Evolutionary conservation across 768 basidiomycete genomes (phyloP), one percentile per base, ranked within the genome.

Genomic region (Leucocoprinus leucothites): DNA sequence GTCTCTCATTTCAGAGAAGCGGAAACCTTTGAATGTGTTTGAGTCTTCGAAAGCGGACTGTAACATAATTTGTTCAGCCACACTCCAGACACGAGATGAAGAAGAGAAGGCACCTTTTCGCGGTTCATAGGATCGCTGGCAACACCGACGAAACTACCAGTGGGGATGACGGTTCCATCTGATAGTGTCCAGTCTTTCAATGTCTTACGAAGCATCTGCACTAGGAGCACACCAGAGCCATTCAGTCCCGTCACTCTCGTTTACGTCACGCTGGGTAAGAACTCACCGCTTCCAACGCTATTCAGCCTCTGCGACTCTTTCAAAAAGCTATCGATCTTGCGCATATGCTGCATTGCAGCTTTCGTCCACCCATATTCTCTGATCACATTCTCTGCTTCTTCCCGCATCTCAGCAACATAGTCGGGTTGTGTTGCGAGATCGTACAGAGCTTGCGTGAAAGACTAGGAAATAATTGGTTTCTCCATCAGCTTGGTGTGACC

Each of bases 301-400:
- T 62, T 61, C 9, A 73, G 22, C 7, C 76, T 61, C 56, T 69
- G 67, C 4, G 68, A 65, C 59, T 79, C 79, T 52, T 73, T 74
- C 43, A 79, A 22, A 61, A 79, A 77, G 59, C 77, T 79, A 60
- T 81, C 78, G 16, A 78, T 38, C 55, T 71, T 71, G 42, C 52
- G 60, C 74, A 79, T 74, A 51, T 65, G 64, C 28, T 64, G 65
- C 54, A 78, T 60, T 0, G 73, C 69, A 13, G 62, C 62, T 60
- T 79, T 81, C 2, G 69, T 68, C 75, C 77, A 79, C 24, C 73
- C 72, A 3, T 73, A 57, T 25, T 67, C 61, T 2, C 41, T 43
- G 14, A 73, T 60, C 1, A 65, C 58, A 4, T 43, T 38, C 38
- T 69, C 69, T 1, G 69, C 64, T 56, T 74, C 74, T 42, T 71